Percentiles rank a stretch among this genome's conserved stretches.
Evolutionary conservation across 2,329 filamentous ascomycete genomes (phyloP).

Genomic region (Lasiodiplodia theobromae): DNA sequence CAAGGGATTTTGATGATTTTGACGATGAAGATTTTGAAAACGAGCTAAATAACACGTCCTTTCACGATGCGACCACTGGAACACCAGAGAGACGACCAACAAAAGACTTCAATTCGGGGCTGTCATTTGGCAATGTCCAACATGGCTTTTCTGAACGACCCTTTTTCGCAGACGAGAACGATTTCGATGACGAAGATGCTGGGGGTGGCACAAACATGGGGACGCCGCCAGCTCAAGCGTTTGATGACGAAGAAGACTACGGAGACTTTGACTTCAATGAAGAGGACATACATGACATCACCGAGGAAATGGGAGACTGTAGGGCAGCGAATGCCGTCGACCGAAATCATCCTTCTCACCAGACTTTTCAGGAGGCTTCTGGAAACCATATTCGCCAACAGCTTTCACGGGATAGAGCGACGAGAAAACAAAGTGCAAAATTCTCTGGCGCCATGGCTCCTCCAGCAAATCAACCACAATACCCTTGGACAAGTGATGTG

Average conservation of each 20-base stretch:
- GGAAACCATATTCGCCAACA: constrained; percentile 35
- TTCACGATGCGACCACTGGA: not conserved
- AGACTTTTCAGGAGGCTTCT: constrained; percentile 37
- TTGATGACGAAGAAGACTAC: constrained; percentile 34
- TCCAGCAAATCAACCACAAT: constrained; percentile 48
- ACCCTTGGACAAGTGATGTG: constrained; percentile 87
- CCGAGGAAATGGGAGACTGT: constrained; percentile 50
- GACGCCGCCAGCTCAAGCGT: constrained; percentile 40
- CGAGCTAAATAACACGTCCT: not conserved
- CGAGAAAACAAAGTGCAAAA: constrained; percentile 29
- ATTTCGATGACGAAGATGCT: constrained; percentile 41
- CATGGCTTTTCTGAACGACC: not conserved
- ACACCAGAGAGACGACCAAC: not conserved
- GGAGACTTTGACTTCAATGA: constrained; percentile 30
- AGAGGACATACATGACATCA: constrained; percentile 49
- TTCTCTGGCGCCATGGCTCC: constrained; percentile 34
- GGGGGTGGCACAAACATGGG: constrained; percentile 45
- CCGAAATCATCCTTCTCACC: constrained; percentile 38
- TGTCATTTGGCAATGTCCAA: not conserved
- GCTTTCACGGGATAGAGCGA: not conserved
- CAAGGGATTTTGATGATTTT: not conserved
- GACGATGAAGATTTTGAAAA: constrained; percentile 41
- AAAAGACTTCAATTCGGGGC: not conserved
- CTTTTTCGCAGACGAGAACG: constrained; percentile 39
- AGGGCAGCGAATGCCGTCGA: constrained; percentile 38